phyloP scores from a whole-genome alignment of 2,329 filamentous ascomycete species.

The Saccharata proteae region DNA sequence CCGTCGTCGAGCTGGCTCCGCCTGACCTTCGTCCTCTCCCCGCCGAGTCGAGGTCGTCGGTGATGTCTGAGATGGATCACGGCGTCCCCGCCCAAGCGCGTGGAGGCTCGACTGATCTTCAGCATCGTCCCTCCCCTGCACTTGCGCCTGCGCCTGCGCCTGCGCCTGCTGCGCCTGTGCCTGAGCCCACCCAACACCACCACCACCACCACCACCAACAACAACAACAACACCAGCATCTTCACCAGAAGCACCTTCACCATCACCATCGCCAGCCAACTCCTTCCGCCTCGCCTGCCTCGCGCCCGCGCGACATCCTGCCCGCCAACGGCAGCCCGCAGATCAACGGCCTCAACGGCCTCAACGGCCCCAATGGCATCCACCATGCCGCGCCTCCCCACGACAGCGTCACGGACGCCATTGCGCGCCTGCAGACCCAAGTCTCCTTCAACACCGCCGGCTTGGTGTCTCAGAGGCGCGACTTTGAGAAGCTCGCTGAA shows the following conservation, averaged over 20 bases:
- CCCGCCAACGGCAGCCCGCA: slow-evolving; percentile 10
- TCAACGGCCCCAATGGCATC: slow-evolving; percentile 15
- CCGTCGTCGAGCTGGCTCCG: slow-evolving; percentile 9
- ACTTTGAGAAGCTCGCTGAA: slow-evolving; percentile 27
- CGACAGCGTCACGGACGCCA: slow-evolving; percentile 26
- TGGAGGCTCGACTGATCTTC: slow-evolving; percentile 21
- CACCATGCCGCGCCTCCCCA: slow-evolving; percentile 18
- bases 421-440: slow-evolving; percentile 36
- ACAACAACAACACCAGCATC: slow-evolving; percentile 6
- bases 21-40: slow-evolving; percentile 2
- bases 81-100: slow-evolving; percentile 11
- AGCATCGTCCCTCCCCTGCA: slow-evolving; percentile 10
- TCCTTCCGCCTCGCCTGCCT: slow-evolving; percentile 12
- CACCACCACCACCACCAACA: slow-evolving; percentile 12
- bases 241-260: slow-evolving; percentile 9
- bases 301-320: slow-evolving; percentile 12
- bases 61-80: slow-evolving; percentile 13
- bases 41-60: slow-evolving; percentile 3
- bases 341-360: neutral
- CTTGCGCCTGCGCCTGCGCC: slow-evolving; percentile 10
- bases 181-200: slow-evolving; percentile 12
- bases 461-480: slow-evolving; percentile 20
- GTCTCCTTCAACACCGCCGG: slow-evolving; percentile 32
- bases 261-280: slow-evolving; percentile 5
- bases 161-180: slow-evolving; percentile 11